A percentile compares a stretch with the other conserved stretches of the same genome.
Evolutionary conservation across 23 red algal genomes (phyloP).

Genomic region (Gracilaria domingensis): DNA sequence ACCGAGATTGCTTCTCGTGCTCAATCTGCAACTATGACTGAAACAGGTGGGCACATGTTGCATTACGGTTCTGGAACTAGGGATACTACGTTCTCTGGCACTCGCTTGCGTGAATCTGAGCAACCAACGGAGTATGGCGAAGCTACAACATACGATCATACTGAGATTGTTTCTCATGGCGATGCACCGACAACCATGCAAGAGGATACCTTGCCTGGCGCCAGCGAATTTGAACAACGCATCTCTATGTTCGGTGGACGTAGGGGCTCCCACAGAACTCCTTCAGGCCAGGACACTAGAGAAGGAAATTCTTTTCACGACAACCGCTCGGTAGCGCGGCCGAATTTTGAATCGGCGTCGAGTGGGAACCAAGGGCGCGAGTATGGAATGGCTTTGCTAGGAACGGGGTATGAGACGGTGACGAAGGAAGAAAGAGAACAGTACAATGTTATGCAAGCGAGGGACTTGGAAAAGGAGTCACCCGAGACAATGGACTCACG

Average conservation of each 20-base stretch:
- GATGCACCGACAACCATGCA: neutral
- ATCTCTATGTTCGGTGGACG: constrained; percentile 20
- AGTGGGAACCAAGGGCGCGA: constrained; percentile 63
- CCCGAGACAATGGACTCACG: neutral
- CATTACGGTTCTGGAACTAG: constrained; percentile 24
- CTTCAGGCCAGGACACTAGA: neutral
- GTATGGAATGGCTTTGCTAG: neutral
- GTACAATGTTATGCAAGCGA: neutral
- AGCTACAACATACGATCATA: neutral
- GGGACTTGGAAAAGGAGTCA: neutral
- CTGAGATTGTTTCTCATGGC: neutral
- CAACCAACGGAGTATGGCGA: constrained; percentile 21
- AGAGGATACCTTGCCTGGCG: neutral
- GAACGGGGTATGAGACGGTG: constrained; percentile 38
- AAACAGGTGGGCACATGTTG: neutral
- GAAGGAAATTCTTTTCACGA: constrained; percentile 47
- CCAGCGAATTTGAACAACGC: constrained; percentile 17
- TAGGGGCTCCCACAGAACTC: neutral
- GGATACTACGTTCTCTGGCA: neutral
- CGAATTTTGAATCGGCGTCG: constrained; percentile 51
- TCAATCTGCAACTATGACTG: no score
- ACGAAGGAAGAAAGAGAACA: constrained; percentile 8
- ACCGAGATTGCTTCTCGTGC: neutral
- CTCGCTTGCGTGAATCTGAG: neutral
- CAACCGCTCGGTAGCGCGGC: constrained; percentile 60